Base-by-base conservation (phyloP, 192 early-diverging fungal species). In the Backusella morwellensis region DNA sequence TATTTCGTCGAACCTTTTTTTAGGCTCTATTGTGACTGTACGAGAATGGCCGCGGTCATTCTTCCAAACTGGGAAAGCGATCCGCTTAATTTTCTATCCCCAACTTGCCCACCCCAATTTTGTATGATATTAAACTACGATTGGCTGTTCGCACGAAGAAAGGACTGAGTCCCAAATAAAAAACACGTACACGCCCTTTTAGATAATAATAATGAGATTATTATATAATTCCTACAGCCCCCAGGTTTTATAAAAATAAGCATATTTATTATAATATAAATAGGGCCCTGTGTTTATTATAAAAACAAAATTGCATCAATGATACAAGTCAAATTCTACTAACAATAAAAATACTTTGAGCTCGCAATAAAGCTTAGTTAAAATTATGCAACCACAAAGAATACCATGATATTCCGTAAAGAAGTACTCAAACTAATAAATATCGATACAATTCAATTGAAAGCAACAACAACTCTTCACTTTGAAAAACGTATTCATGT, bases 41-140 rank as follows among this genome's bases (percentile, higher is more conserved):
- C 35, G 56, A 63, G 56, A 34, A 68, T 72, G 44, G 23, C 70
- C 76, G 63, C 76, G 76, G 76, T 66, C 54, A 52, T 36, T 50
- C n/a, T 71, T 56, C 76, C 69, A 70, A 54, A 77, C 40, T 50
- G 34, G 69, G 76, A 35, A 77, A 77, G 68, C 26, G 76, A 77
- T 77, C 76, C 76, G 76, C 76, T 59, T 50, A 67, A 71, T 63
- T 63, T 63, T 9, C 23, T 26, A n/a, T 63, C 56, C 56, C 56
- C 56, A 63, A 63, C 56, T 63, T 63, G 56, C 56, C 56, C 56
- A 63, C 56, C 56, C 56, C 56, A 63, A 63, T 63, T 63, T 63
- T 63, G 56, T 29, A 63, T 29, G 26, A 63, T 63, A 63, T 29
- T 63, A 63, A 63, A 63, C 21, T 63, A 63, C 56, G 56, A 63